A percentile compares a stretch with the other conserved stretches of the same genome.
Evolutionary conservation across 2,329 filamentous ascomycete species (phyloP).

Genomic region (Pseudogymnoascus sp.): DNA sequence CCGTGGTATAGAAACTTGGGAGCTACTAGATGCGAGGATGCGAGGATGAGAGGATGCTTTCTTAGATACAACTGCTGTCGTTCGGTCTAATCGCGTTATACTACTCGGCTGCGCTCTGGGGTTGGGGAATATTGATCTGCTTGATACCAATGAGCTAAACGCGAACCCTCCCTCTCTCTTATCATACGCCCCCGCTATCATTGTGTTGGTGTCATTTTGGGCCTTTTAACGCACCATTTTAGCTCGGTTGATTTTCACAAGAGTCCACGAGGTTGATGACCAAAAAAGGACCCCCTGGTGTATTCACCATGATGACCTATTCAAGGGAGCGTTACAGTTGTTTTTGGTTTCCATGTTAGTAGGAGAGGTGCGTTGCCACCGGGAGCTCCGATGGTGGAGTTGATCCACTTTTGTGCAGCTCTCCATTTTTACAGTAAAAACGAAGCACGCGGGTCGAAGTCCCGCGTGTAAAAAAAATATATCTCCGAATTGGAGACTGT

Average conservation of each 20-base stretch:
- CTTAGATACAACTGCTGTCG: not conserved
- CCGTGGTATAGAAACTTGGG: not conserved
- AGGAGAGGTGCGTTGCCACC: too few relatives aligned
- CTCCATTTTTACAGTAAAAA: too few relatives aligned
- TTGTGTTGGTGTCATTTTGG: not conserved
- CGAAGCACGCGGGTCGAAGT: too few relatives aligned
- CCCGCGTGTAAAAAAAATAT: too few relatives aligned
- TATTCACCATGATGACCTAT: not conserved
- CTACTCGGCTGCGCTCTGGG: not conserved
- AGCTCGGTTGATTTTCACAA: not conserved
- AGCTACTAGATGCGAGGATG: not conserved
- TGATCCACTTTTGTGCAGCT: too few relatives aligned
- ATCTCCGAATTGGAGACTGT: not conserved
- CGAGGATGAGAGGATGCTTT: not conserved
- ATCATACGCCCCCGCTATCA: not conserved
- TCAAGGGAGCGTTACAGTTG: not conserved
- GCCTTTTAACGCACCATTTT: not conserved
- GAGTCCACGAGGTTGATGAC: not conserved
- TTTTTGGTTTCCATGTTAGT: too few relatives aligned
- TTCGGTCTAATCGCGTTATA: not conserved
- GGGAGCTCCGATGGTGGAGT: too few relatives aligned
- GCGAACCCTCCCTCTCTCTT: not conserved
- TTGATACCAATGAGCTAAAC: not conserved
- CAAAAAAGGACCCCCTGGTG: not conserved
- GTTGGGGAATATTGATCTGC: not conserved